These are phyloP conservation scores for Neonectria neomacrospora DNA, from an alignment of 2,329 filamentous ascomycete genomes.

Conservation along the genomic window DNA sequence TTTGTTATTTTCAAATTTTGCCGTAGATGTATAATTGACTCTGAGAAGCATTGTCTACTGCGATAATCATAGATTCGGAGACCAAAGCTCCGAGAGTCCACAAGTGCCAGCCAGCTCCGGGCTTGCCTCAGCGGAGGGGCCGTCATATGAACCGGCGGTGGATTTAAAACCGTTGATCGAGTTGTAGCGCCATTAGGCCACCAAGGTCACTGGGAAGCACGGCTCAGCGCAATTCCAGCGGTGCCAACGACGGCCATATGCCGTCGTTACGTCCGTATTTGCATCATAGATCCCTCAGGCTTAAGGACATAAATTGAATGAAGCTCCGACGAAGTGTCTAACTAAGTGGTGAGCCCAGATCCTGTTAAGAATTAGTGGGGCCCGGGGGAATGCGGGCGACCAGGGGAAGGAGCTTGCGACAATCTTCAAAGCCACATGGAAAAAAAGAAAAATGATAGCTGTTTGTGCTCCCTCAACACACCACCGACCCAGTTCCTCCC, in stretches of 20 bases:
- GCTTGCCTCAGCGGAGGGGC: no score
- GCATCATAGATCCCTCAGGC: no score
- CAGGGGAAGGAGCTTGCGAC: not conserved
- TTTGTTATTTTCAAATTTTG: not conserved
- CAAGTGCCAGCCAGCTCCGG: not conserved
- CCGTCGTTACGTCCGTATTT: no score
- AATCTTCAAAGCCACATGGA: not conserved
- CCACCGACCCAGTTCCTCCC: slow-evolving; percentile 3
- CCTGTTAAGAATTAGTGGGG: not conserved
- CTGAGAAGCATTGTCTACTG: not conserved
- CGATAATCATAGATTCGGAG: not conserved
- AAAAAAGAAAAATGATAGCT: not conserved
- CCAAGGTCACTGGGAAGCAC: no score
- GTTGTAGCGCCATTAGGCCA: no score
- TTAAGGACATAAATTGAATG: no score
- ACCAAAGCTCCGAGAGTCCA: not conserved
- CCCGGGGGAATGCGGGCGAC: not conserved
- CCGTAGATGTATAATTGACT: not conserved
- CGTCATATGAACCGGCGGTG: not conserved
- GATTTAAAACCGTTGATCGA: not conserved
- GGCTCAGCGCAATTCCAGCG: no score
- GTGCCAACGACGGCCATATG: no score
- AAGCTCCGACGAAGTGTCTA: no score
- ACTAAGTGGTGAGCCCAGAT: not conserved
- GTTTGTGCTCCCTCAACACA: not conserved